A percentile compares a stretch with the other conserved stretches of the same genome.
These are phyloP conservation scores for Tephrocybe sp. DNA, from an alignment of 768 basidiomycete species.

Conservation along the genomic window DNA sequence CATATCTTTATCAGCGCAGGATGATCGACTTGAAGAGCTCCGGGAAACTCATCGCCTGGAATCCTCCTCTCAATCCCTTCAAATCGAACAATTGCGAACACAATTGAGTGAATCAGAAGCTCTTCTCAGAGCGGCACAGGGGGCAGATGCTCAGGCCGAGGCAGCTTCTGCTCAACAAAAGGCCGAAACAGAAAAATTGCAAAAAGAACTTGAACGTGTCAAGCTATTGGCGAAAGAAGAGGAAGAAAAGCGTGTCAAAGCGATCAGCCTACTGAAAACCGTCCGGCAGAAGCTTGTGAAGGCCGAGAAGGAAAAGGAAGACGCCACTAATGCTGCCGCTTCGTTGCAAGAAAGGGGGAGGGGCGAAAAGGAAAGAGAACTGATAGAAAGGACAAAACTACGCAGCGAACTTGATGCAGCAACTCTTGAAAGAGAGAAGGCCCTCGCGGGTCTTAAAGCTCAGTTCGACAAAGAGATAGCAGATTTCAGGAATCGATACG, in stretches of 20 bases:
- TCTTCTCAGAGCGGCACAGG: conserved; percentile 59
- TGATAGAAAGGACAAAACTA: conserved; percentile 50
- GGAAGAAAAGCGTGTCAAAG: conserved; percentile 96
- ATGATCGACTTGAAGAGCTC: conserved; percentile 80
- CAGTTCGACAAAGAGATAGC: conserved; percentile 76
- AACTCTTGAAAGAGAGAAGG: conserved; percentile 64
- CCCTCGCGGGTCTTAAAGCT: conserved; percentile 54
- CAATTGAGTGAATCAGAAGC: conserved; percentile 74
- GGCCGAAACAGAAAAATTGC: conserved; percentile 57
- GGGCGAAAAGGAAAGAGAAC: conserved; percentile 56
- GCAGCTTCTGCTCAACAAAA: conserved; percentile 50
- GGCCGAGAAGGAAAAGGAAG: conserved; percentile 92
- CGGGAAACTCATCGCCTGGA: conserved; percentile 83
- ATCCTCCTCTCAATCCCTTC: conserved; percentile 72
- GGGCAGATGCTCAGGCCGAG: conserved; percentile 46
- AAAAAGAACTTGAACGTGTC: conserved; percentile 59
- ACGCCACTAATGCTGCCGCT: conserved; percentile 59
- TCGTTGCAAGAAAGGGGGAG: conserved; percentile 53
- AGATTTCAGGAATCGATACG: conserved; percentile 60
- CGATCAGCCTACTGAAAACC: conserved; percentile 88
- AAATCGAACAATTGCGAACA: conserved; percentile 66
- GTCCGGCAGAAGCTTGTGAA: conserved; percentile 97
- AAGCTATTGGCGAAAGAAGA: conserved; percentile 81
- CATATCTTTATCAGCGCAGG: conserved; percentile 59
- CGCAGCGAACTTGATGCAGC: conserved; percentile 63